Base-by-base conservation (phyloP, 2,329 filamentous ascomycete genomes). In the Cladosporium sp. region DNA sequence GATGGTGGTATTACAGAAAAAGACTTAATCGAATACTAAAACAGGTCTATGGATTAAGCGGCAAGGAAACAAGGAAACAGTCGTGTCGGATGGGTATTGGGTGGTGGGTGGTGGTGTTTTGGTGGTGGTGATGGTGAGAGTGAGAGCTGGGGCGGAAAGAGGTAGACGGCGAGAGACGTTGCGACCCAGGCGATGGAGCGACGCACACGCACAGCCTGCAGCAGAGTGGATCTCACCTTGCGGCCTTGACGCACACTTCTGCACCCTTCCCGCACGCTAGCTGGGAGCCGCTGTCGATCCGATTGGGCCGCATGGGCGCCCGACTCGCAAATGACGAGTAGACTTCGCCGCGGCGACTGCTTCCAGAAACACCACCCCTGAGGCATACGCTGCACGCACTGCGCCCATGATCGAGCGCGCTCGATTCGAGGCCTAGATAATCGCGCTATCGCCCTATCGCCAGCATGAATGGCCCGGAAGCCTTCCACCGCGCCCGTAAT, bases 61-160 rank as follows among this genome's bases (percentile, higher is more conserved):
- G 34, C 22, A 51, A 58, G 56, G 49, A 59, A 51, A 52, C 15
- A 51, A 52, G 37, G 56, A 52, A 52, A 59, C 47, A 50, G 56
- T 59, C 49, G 55, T 47, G 49, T 40, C 36, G 37, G 43, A 14
- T n/a, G 51, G 49, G 14, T 19, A 39, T 30, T 22, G 25, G 50
- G 25, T 12, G 55, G 56, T 55, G 37, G 17, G 25, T 55, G 34
- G 25, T 54, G 38, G 43, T 59, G 57, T 71, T 11, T 45, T 17
- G 42, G 25, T 42, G 55, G 25, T 19, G 47, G 55, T 36, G 37
- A 34, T 34, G 22, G 43, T 9, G 36, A 42, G 47, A 20, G 36
- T 58, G 43, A 34, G 34, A 42, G 43, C 55, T 51, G 52, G 30
- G 19, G 20, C 36, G n/a, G 25, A 43, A 34, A 43, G 55, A 58